These are phyloP conservation scores for Crithidia bombi DNA, from an alignment of 208 protist genomes.

Conservation along the genomic window DNA sequence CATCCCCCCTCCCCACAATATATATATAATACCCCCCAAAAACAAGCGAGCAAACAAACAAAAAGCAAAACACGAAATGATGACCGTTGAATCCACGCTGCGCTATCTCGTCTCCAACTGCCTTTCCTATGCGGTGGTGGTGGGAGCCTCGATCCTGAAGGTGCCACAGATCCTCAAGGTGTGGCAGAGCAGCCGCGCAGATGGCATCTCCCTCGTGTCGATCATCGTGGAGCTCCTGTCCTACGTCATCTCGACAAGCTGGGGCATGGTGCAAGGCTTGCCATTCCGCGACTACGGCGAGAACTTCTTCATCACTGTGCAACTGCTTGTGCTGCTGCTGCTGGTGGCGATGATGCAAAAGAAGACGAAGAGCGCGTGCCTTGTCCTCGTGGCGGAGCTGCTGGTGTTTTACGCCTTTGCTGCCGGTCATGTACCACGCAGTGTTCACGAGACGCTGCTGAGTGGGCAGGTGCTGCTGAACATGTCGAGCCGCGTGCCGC, in stretches of 20 bases:
- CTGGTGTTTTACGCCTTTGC: constrained; percentile 44
- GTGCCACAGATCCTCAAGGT: constrained; percentile 88
- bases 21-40: neutral
- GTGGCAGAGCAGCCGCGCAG: constrained; percentile 46
- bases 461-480: constrained; percentile 70
- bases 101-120: constrained; percentile 63
- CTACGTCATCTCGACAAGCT: constrained; percentile 83
- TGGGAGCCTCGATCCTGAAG: constrained; percentile 82
- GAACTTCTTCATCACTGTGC: constrained; percentile 77
- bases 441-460: constrained; percentile 61
- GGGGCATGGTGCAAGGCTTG: constrained; percentile 70
- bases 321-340: constrained; percentile 66
- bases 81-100: constrained; percentile 37
- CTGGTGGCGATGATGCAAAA: constrained; percentile 67
- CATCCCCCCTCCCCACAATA: no score
- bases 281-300: constrained; percentile 82
- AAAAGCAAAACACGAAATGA: neutral
- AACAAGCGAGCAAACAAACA: neutral
- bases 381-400: constrained; percentile 41
- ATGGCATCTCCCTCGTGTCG: constrained; percentile 71
- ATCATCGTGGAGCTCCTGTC: constrained; percentile 73
- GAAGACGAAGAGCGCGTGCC: constrained; percentile 35
- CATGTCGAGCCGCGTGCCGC: constrained; percentile 75
- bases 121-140: constrained; percentile 84
- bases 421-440: constrained; percentile 42